phyloP scores from a whole-genome alignment of 805 yeast genomes.

The Komagataella phaffii region DNA sequence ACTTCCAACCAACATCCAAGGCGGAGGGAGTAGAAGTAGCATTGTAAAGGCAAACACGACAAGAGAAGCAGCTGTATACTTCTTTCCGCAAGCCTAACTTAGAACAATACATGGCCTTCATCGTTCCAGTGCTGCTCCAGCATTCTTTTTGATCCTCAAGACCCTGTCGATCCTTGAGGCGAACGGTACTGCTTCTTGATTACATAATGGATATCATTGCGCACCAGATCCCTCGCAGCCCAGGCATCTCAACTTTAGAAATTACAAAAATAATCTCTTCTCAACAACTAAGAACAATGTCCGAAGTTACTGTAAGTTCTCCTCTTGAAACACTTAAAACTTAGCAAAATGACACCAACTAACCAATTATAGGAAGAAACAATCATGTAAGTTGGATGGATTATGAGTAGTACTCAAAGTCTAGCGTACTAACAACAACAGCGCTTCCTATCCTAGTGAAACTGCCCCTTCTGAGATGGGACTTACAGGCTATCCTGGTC shows the following conservation, averaged over 20 bases:
- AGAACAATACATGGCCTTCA: too few relatives aligned
- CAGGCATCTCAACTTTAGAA: background rate
- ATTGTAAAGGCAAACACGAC: too few relatives aligned
- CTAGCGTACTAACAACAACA: conserved; percentile 2
- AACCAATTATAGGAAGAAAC: conserved; percentile 6
- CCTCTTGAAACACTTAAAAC: background rate
- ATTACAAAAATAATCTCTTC: background rate
- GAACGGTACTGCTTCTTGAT: background rate
- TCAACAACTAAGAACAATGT: background rate
- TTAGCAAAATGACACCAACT: background rate
- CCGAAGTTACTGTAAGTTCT: background rate
- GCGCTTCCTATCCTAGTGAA: conserved; percentile 57
- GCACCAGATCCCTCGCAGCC: background rate
- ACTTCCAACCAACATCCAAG: background rate
- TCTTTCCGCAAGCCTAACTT: too few relatives aligned
- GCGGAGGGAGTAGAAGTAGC: background rate
- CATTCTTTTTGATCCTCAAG: too few relatives aligned
- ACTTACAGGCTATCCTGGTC: conserved; percentile 73
- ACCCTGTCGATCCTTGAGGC: too few relatives aligned
- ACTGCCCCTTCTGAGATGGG: conserved; percentile 38
- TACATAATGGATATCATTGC: background rate
- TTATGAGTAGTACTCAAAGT: conserved; percentile 3
- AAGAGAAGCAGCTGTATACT: too few relatives aligned
- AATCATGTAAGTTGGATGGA: conserved; percentile 5
- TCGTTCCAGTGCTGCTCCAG: background rate